Evolutionary conservation across 192 early-diverging fungal species (phyloP).

Genomic region (Coemansia guatemalensis): DNA sequence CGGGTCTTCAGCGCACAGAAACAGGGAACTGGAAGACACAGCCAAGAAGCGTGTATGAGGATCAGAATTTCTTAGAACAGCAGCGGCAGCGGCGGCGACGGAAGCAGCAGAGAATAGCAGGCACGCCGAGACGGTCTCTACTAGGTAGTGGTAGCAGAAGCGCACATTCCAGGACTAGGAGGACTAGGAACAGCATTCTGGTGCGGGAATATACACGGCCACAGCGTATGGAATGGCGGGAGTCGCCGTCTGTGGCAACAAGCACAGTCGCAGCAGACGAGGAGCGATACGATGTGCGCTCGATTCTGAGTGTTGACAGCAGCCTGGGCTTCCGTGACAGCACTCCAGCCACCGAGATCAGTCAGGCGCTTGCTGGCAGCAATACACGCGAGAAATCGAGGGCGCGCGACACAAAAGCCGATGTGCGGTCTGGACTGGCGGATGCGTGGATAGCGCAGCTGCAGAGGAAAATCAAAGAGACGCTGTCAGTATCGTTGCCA

Average conservation of each 20-base stretch:
- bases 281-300: slow-evolving; percentile 21
- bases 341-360: neutral
- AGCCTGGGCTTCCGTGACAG: slow-evolving; percentile 6
- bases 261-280: slow-evolving; percentile 8
- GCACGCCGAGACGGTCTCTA: slow-evolving; percentile 4
- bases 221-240: neutral
- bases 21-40: neutral
- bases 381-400: neutral
- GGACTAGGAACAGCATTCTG: slow-evolving; percentile 23
- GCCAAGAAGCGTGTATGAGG: neutral
- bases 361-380: neutral
- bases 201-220: slow-evolving; percentile 38
- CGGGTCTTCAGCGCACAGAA: neutral
- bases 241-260: neutral
- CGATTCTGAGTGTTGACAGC: slow-evolving; percentile 41
- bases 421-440: neutral
- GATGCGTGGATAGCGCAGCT: slow-evolving; percentile 41
- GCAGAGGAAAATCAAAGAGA: slow-evolving; percentile 41
- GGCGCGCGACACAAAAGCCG: neutral
- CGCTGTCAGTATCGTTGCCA: slow-evolving; percentile 22
- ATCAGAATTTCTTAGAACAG: neutral
- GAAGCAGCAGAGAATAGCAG: neutral
- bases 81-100: slow-evolving; percentile 8
- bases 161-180: neutral
- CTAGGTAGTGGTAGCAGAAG: slow-evolving; percentile 3